phyloP scores from a whole-genome alignment of 1,284 basidiomycete genomes.

The Malassezia psittaci region DNA sequence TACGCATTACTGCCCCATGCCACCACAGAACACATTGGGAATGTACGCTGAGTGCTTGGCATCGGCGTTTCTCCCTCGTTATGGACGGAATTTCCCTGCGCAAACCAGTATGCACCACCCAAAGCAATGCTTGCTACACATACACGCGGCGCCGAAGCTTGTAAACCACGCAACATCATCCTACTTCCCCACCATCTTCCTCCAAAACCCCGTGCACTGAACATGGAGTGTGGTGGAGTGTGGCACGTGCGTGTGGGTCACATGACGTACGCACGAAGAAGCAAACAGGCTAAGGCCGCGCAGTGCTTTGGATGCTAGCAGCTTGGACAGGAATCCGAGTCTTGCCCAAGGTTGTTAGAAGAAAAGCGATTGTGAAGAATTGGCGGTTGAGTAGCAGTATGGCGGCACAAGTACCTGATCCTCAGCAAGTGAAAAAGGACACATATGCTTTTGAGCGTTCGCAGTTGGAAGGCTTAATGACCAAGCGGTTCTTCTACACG shows the following conservation, averaged over 20 bases:
- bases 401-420: neutral
- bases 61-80: neutral
- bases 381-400: neutral
- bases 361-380: no score
- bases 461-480: constrained; percentile 74
- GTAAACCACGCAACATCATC: neutral
- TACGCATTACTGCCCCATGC: constrained; percentile 13
- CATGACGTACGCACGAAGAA: neutral
- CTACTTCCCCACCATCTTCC: neutral
- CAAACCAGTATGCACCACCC: neutral
- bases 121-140: neutral
- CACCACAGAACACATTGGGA: constrained; percentile 3
- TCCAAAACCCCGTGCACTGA: neutral
- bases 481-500: constrained; percentile 91
- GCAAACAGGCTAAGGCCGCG: neutral
- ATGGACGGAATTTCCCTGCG: neutral
- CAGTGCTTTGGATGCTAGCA: constrained; percentile 1
- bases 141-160: neutral
- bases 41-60: constrained; percentile 7
- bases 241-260: neutral
- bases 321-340: neutral
- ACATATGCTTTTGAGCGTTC: constrained; percentile 81
- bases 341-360: neutral
- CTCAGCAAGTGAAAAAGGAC: constrained; percentile 29
- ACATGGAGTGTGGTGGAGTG: neutral